Evolutionary conservation across 345 rosid species (phyloP), one percentile per base, ranked within the genome.

Genomic region (Pelargonium nanum): DNA sequence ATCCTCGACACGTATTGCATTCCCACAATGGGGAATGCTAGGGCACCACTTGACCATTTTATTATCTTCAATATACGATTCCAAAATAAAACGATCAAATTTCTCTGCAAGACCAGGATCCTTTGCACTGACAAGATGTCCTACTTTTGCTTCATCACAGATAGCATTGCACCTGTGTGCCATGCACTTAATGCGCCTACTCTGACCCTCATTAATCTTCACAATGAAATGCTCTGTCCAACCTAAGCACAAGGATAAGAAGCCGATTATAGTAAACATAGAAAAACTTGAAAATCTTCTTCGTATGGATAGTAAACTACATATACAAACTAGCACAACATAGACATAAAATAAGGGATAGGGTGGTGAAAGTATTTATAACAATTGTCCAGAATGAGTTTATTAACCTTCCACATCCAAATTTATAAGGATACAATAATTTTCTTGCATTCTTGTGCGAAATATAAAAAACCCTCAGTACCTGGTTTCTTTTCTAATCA

Each of bases 31-130:
- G 2, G 95, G 98, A 61, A 73, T 63, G 65, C 96, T 92, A 24
- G 98, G 98, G 69, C 98, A 92, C 98, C 98, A 89, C 76, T 86
- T 92, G 28, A 85, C 98, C 96, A 81, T 92, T 71, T 80, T 92
- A 74, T 89, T 89, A 76, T 92, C 98, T 72, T 92, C 98, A 1
- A 92, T 89, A 71, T 89, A 89, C 15, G 98, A 92, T 71, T 92
- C 98, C 10, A 89, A 85, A 70, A 92, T 96, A 78, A 86, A 86
- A 19, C 89, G 86, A 65, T 89, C 95, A 65, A 83, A 88, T 73
- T 85, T 92, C 80, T 86, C 87, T 0, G 87, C 91, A 30, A 92
- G 77, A 78, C 83, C 84, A 1, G 88, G 93, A 76, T 85, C 89
- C 70, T 62, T 80, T 80, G 70, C 77, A 50, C 91, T 74, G 25